Evolutionary conservation across 129 eudicot species (phyloP).

Genomic region (Centrapalus pauciflorus): DNA sequence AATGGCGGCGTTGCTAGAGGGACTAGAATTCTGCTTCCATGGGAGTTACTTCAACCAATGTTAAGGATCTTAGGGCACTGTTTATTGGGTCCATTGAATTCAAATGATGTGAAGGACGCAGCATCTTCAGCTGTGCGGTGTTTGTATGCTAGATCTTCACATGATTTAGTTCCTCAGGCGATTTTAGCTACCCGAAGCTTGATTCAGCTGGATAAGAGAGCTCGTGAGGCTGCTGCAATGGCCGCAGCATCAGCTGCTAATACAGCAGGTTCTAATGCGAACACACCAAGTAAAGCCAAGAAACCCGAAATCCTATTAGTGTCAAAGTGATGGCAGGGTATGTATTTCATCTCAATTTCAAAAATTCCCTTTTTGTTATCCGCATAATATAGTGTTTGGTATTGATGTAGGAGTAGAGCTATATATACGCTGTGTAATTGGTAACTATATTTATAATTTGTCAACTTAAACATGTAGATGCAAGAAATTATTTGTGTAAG

Average conservation of each 20-base stretch:
- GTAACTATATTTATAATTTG: slow-evolving; percentile 17
- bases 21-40: slow-evolving; percentile 60
- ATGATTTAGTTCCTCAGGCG: slow-evolving; percentile 87
- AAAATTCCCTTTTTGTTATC: slow-evolving; percentile 9
- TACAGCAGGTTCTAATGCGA: slow-evolving; percentile 53
- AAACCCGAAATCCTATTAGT: slow-evolving; percentile 89
- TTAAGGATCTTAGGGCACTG: slow-evolving; percentile 87
- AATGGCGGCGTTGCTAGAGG: slow-evolving; percentile 17
- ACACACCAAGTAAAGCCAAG: slow-evolving; percentile 84
- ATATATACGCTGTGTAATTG: slow-evolving; percentile 31
- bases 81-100: slow-evolving; percentile 67
- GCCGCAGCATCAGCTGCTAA: slow-evolving; percentile 35
- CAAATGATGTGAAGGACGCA: slow-evolving; percentile 62
- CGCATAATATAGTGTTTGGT: slow-evolving; percentile 24
- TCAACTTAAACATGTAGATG: slow-evolving; percentile 25
- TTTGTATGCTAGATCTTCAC: slow-evolving; percentile 82
- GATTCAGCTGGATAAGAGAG: slow-evolving; percentile 73
- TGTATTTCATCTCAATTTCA: slow-evolving; percentile 18
- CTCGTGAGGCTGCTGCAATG: slow-evolving; percentile 53
- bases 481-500: slow-evolving; percentile 15
- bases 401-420: slow-evolving; percentile 26
- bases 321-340: slow-evolving; percentile 59
- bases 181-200: slow-evolving; percentile 80
- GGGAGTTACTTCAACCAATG: slow-evolving; percentile 71
- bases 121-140: slow-evolving; percentile 72